phyloP scores from a whole-genome alignment of 345 rosid species.

The Dipteronia sinensis region DNA sequence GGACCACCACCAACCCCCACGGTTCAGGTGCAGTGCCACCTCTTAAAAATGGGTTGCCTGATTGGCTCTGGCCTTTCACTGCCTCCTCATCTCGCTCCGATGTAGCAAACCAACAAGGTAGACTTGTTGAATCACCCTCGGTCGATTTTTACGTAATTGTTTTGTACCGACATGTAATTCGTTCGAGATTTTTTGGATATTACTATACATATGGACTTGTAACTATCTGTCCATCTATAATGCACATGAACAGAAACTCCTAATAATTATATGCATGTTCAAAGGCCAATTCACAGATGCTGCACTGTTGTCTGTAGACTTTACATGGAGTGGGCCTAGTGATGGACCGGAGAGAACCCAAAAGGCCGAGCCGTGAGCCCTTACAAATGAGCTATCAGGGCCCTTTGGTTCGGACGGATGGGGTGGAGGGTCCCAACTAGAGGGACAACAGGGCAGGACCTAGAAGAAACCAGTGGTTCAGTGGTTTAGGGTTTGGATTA shows the following conservation, averaged over 20 bases:
- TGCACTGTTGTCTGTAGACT: too few species aligned
- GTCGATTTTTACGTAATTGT: too few species aligned
- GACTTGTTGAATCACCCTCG: too few species aligned
- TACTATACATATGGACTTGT: too few species aligned
- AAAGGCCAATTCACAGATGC: background rate
- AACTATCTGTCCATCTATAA: background rate
- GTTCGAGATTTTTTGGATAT: too few species aligned
- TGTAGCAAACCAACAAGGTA: background rate
- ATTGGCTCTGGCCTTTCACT: background rate
- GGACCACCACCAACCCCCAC: background rate
- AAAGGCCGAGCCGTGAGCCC: background rate
- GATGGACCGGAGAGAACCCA: slow-evolving; percentile 10
- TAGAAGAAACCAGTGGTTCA: slow-evolving; percentile 13
- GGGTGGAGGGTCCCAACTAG: background rate
- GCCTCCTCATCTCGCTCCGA: background rate
- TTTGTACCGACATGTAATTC: too few species aligned
- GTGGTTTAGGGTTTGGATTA: background rate
- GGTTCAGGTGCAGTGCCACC: background rate
- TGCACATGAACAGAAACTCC: background rate
- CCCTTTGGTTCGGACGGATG: background rate
- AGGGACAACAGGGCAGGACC: background rate
- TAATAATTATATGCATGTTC: background rate
- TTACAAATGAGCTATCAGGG: background rate
- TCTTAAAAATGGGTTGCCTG: background rate
- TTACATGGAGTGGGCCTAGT: slow-evolving; percentile 23